These are phyloP conservation scores for Carex sylvatica DNA, from an alignment of 202 grass and related monocot genomes.

Conservation along the genomic window DNA sequence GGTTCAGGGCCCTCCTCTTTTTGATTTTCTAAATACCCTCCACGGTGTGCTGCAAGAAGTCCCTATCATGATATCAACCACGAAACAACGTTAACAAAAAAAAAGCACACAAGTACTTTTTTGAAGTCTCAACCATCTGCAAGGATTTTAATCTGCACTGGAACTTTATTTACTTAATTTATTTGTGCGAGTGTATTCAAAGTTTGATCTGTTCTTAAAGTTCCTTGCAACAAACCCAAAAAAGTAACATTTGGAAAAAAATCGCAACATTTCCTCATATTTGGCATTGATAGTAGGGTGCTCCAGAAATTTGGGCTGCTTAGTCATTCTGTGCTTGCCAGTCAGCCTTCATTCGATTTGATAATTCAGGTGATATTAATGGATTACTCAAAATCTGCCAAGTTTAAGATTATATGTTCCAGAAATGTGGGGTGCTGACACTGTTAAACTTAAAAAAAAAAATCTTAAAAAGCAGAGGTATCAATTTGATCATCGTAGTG, in stretches of 20 bases:
- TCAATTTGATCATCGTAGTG: background rate
- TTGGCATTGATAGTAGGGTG: background rate
- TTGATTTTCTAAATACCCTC: conserved; percentile 82
- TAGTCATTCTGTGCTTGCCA: background rate
- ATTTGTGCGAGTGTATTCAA: background rate
- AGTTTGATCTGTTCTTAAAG: background rate
- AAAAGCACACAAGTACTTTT: conserved; percentile 26
- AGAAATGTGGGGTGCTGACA: background rate
- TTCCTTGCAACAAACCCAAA: background rate
- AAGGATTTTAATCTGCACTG: background rate
- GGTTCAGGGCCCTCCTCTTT: conserved; percentile 94
- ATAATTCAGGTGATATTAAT: background rate
- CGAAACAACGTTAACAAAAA: background rate
- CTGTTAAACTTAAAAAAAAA: background rate
- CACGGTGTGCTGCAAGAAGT: conserved; percentile 84
- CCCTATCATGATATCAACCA: conserved; percentile 44
- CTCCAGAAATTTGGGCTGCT: background rate
- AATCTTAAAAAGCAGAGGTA: background rate
- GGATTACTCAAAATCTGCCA: background rate
- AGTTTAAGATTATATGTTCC: background rate
- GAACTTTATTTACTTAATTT: background rate
- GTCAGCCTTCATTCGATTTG: background rate
- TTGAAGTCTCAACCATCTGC: background rate
- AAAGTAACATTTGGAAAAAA: background rate
- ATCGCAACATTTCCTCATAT: background rate